Percentiles rank a stretch among this genome's conserved stretches.
phyloP scores from a whole-genome alignment of 1,284 basidiomycete genomes.

The Athelia psychrophila region DNA sequence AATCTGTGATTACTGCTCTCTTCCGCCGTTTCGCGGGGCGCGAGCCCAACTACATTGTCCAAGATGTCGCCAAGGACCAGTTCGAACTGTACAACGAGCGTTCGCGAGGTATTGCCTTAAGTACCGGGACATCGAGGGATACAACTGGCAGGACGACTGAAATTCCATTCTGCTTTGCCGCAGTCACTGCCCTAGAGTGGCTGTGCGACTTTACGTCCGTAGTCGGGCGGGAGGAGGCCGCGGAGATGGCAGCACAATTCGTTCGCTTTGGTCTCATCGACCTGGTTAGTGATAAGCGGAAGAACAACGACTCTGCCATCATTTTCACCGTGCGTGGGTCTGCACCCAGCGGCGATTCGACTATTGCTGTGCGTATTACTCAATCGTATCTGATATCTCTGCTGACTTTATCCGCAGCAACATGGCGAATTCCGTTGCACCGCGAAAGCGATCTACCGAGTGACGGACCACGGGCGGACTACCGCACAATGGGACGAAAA shows the following conservation, averaged over 20 bases:
- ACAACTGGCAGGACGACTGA: conserved; percentile 44
- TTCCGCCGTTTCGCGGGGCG: conserved; percentile 94
- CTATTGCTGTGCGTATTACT: conserved; percentile 58
- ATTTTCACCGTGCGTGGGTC: conserved; percentile 89
- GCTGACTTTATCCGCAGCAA: conserved; percentile 45
- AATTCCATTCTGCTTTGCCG: conserved; percentile 72
- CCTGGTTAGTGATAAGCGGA: conserved; percentile 85
- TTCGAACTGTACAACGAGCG: conserved; percentile 79
- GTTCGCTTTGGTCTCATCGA: conserved; percentile 91
- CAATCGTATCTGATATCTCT: conserved; percentile 11
- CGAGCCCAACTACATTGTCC: conserved; percentile 70
- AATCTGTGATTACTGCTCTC: conserved; percentile 90
- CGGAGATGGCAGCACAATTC: conserved; percentile 96
- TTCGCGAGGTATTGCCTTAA: conserved; percentile 72
- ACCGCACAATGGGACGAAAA: conserved; percentile 50
- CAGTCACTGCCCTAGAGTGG: conserved; percentile 91
- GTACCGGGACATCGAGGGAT: conserved; percentile 64
- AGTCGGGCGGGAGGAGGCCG: conserved; percentile 94
- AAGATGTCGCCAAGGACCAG: conserved; percentile 52
- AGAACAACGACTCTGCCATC: conserved; percentile 84
- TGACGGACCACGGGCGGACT: conserved; percentile 85
- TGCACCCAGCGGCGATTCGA: conserved; percentile 67
- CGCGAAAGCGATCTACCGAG: conserved; percentile 89
- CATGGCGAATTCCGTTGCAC: conserved; percentile 95
- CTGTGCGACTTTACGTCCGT: conserved; percentile 97